Evolutionary conservation across 208 protist genomes (phyloP).

Genomic region (Sergeia podlipaevii): DNA sequence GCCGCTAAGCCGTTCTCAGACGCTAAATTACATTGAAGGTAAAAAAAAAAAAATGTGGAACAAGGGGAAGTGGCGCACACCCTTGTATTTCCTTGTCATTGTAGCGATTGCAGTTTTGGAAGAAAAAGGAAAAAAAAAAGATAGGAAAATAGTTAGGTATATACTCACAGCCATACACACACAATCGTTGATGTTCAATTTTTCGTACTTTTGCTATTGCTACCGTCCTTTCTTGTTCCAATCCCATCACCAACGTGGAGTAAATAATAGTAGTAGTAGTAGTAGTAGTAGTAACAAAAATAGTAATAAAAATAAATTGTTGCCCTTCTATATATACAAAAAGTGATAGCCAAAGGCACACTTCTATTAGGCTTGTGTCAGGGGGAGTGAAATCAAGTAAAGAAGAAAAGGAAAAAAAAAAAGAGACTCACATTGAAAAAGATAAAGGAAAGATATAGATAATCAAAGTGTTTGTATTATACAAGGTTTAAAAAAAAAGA

Average conservation of each 20-base stretch:
- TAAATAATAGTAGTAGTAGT: too few relatives aligned
- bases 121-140: slow-evolving; percentile 5
- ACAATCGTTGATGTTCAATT: not conserved
- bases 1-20: not conserved
- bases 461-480: not conserved
- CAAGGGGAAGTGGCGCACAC: not conserved
- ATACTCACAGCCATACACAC: not conserved
- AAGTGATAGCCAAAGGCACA: too few relatives aligned
- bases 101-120: not conserved
- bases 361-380: too few relatives aligned
- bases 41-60: slow-evolving; percentile 8
- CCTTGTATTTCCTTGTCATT: not conserved
- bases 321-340: not conserved
- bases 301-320: not conserved
- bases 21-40: not conserved
- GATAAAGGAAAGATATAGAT: slow-evolving; percentile 1
- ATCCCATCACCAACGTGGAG: too few relatives aligned
- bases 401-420: slow-evolving; percentile 1
- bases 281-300: not conserved
- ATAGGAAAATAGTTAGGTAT: not conserved
- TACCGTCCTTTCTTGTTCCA: too few relatives aligned
- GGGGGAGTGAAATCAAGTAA: too few relatives aligned
- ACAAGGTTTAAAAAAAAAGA: not conserved
- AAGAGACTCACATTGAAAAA: slow-evolving; percentile 6
- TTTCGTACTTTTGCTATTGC: too few relatives aligned